phyloP scores from a whole-genome alignment of 169 alveolate species.

The Plasmodium vinckei region DNA sequence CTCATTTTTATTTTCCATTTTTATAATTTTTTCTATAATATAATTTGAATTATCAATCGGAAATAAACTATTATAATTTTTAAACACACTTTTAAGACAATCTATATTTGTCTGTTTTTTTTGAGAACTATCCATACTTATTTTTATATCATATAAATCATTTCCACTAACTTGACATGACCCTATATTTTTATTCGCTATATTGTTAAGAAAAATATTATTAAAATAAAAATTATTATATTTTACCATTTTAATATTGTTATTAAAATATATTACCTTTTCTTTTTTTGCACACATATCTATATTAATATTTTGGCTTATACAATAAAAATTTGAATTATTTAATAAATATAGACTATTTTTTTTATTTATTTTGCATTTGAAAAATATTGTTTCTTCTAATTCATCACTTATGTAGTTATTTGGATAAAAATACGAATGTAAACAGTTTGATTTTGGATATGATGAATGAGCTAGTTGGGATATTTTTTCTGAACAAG shows the following conservation, averaged over 20 bases:
- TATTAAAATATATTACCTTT: conserved; percentile 18
- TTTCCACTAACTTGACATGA: too few species aligned
- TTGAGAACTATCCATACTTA: too few species aligned
- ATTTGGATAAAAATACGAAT: too few species aligned
- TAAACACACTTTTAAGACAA: too few species aligned
- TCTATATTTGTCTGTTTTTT: too few species aligned
- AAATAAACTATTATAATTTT: too few species aligned
- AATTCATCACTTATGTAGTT: conserved; percentile 3
- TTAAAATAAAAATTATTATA: background rate
- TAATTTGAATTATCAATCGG: too few species aligned
- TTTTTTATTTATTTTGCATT: conserved; percentile 4
- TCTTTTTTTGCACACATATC: background rate
- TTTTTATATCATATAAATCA: too few species aligned
- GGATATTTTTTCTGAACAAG: conserved; percentile 11
- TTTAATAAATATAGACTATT: conserved; percentile 13
- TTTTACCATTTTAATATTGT: conserved; percentile 10
- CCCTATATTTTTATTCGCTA: background rate
- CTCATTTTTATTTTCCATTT: too few species aligned
- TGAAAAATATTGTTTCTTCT: conserved; percentile 6
- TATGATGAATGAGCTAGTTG: background rate
- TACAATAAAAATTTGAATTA: background rate
- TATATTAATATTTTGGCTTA: conserved; percentile 33
- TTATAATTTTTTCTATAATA: too few species aligned
- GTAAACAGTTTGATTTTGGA: too few species aligned
- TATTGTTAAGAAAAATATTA: background rate